Evolutionary conservation across 2,329 filamentous ascomycete genomes (phyloP), one percentile per base, ranked within the genome.

Genomic region (Xylariaceae sp.): DNA sequence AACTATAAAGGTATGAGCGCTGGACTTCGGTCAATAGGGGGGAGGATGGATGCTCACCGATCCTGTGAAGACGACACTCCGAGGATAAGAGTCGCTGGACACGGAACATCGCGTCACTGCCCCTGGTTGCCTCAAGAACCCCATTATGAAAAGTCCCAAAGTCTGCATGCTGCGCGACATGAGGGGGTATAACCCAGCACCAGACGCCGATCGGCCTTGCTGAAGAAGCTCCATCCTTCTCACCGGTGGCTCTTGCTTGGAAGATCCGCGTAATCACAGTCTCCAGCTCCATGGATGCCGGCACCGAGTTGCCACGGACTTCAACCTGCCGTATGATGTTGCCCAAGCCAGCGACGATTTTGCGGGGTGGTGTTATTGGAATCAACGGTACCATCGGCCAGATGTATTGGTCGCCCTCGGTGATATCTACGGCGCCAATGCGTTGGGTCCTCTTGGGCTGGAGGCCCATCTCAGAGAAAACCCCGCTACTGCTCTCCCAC

Each of bases 241-340:
- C 34, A 8, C 46, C 50, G 21, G 49, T 41, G 18, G 50, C 38
- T 31, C 59, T 56, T 17, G 59, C 51, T 17, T 67, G 60, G 39
- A 81, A 73, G 19, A 81, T 71, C 5, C 59, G 57, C 5, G 75
- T 71, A 3, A 90, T 77, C 4, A 72, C 65, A 13, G 53, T 54
- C 53, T 92, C 85, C 2, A 90, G 64, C 52, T 90, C 84, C 18
- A 70, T 67, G 1, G 83, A 88, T 3, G 84, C 83, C 10, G 81
- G 77, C 0, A 69, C 60, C 2, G 58, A 48, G 19, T 60, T 53
- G 4, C 63, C 65, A 15, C 65, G 51, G 13, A 70, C 59, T 12
- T 73, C 63, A 8, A 89, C 53, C 26, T 74, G 71, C 19, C 80
- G 75, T 15, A 92, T 65, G 35, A 93, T 90, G 56, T 93, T 93